Percentiles rank a stretch among this genome's conserved stretches.
phyloP scores from a whole-genome alignment of 2,329 filamentous ascomycete species.

The Aciculosporium take region DNA sequence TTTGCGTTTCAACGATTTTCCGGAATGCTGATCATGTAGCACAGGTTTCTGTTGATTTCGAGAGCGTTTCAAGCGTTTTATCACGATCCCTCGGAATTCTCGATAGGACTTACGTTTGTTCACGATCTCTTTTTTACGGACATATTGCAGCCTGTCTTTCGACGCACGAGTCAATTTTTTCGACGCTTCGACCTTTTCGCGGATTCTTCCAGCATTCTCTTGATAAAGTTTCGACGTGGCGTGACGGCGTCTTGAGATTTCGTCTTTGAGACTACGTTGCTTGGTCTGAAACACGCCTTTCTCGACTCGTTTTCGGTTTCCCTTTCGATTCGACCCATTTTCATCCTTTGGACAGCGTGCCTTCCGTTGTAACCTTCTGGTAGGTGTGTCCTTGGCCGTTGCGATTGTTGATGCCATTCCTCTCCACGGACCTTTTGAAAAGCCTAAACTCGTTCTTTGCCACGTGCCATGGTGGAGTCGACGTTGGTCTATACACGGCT shows the following conservation, averaged over 20 bases:
- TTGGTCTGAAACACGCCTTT: conserved; percentile 22
- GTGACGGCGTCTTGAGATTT: conserved; percentile 27
- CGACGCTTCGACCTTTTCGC: conserved; percentile 8
- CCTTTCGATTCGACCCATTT: conserved; percentile 16
- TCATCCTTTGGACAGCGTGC: conserved; percentile 14
- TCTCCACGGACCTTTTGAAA: not conserved
- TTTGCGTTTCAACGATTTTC: too few relatives aligned
- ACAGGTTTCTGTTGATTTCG: conserved; percentile 27
- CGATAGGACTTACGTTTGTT: conserved; percentile 22
- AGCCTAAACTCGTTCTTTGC: conserved; percentile 2
- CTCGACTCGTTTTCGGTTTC: conserved; percentile 20
- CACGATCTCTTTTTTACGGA: conserved; percentile 13
- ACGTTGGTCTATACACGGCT: not conserved
- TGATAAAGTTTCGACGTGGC: conserved; percentile 19
- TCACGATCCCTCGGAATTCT: conserved; percentile 27
- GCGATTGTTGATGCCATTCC: not conserved
- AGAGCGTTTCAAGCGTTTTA: conserved; percentile 25
- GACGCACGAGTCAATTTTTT: conserved; percentile 8
- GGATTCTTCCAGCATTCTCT: conserved; percentile 17
- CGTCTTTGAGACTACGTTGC: conserved; percentile 23
- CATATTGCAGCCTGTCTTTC: conserved; percentile 14
- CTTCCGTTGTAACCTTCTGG: conserved; percentile 2
- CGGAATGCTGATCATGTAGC: conserved; percentile 12
- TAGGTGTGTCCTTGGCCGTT: conserved; percentile 6
- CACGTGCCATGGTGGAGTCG: not conserved